Base-by-base conservation (phyloP, 2,329 filamentous ascomycete species). In the Hymenoscyphus salicellus region DNA sequence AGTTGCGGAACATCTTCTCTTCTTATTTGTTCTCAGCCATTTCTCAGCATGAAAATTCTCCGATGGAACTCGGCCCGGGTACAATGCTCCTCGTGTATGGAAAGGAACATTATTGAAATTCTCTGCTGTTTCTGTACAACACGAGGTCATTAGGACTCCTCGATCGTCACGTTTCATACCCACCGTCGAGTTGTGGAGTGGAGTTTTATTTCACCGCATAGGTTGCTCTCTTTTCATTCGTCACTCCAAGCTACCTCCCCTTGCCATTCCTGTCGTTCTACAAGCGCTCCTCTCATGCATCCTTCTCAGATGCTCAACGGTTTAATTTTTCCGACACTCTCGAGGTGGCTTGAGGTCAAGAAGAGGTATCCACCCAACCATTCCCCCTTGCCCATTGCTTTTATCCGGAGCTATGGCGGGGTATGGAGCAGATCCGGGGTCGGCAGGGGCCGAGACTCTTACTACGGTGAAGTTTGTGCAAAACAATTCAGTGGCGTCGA, bases 271-370 rank as follows among this genome's bases (percentile, higher is more conserved):
- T 26, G 46, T 20, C 20, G 46, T 23, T 23, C 10, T 57, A 43
- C 33, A 57, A 63, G 55, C 61, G 55, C 55, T 58, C 61, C 55
- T 63, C 55, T 59, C 61, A 26, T 52, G 46, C 20, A 23, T 52
- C 20, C 14, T 52, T 5, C 7, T 26, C 7, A 26, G 8, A 49
- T 23, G n/a, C 8, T 32, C 23, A 28, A 43, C 62, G 62, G 62
- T 61, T 11, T 61, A 33, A 64, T 60, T 64, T 61, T 64, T 61
- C 62, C 62, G 62, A 52, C 30, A n/a, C 23, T 30, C 57, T n/a
- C n/a, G n/a, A n/a, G n/a, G n/a, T n/a, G n/a, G n/a, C n/a, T 60
- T 43, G 32, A 41, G n/a, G 20, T 23, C 16, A 20, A 46, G 23
- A 3, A 23, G 23, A 7, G 8, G 46, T 49, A 17, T 49, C 41